Conservation (phyloP, 2,329 filamentous ascomycete species). For the Colletotrichum echinochloae region DNA sequence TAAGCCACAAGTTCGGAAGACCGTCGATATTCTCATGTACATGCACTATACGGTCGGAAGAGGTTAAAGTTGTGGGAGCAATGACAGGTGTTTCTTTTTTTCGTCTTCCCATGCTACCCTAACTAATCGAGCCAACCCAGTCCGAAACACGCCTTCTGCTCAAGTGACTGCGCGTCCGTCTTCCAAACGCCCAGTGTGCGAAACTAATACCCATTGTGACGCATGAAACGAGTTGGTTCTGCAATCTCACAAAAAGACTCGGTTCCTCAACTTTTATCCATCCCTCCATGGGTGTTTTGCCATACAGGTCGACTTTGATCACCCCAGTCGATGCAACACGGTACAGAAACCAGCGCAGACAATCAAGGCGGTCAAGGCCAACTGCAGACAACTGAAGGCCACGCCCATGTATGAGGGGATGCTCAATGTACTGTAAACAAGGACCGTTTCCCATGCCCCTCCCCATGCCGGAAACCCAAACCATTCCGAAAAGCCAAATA, state of each 20-base stretch:
- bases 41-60: not conserved
- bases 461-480: not conserved
- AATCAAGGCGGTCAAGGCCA: not conserved
- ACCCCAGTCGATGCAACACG: constrained; percentile 10
- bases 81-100: constrained; percentile 27
- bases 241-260: constrained; percentile 41
- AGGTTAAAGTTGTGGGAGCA: not conserved
- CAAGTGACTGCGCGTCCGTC: constrained; percentile 22
- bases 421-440: not conserved
- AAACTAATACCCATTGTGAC: constrained; percentile 21
- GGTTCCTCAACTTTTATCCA: constrained; percentile 33
- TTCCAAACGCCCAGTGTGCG: constrained; percentile 34
- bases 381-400: not conserved
- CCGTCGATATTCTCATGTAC: no score
- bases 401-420: not conserved
- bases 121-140: constrained; percentile 35
- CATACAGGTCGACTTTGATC: not conserved
- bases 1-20: no score
- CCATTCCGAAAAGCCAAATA: constrained; percentile 22
- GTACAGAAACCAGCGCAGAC: constrained; percentile 16
- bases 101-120: constrained; percentile 34
- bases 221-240: constrained; percentile 35
- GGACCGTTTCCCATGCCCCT: constrained; percentile 2
- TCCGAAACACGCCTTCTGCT: constrained; percentile 23
- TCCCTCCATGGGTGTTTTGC: not conserved